Conservation (phyloP, 2,329 filamentous ascomycete genomes). For the Kalmusia sp. region DNA sequence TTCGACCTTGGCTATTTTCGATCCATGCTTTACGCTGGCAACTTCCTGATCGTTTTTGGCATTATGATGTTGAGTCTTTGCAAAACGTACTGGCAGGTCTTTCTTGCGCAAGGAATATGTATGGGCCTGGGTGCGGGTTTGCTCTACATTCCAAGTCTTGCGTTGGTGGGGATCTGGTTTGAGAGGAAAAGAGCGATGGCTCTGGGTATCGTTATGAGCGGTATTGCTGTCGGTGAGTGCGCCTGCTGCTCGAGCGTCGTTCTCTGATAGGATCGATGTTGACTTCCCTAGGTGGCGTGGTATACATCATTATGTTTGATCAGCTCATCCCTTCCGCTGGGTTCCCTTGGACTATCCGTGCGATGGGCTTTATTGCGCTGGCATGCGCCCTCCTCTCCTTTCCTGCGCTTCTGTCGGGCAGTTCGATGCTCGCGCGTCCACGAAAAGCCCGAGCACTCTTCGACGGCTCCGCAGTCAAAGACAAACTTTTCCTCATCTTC, state of each 20-base stretch:
- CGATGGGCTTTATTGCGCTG: slow-evolving; percentile 44
- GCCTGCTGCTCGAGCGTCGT: no score
- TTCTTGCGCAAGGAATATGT: slow-evolving; percentile 62
- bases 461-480: slow-evolving; percentile 41
- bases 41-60: slow-evolving; percentile 63
- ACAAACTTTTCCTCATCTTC: slow-evolving; percentile 44
- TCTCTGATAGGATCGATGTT: background rate
- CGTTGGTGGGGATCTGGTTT: slow-evolving; percentile 47
- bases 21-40: slow-evolving; percentile 55
- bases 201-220: slow-evolving; percentile 46
- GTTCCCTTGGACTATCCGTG: slow-evolving; percentile 46
- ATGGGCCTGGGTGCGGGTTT: slow-evolving; percentile 49
- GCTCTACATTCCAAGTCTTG: slow-evolving; percentile 46
- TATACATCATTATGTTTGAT: slow-evolving; percentile 48
- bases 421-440: slow-evolving; percentile 27
- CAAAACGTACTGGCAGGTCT: slow-evolving; percentile 61
- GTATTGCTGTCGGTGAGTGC: slow-evolving; percentile 45
- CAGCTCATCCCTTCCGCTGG: slow-evolving; percentile 30
- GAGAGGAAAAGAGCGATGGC: slow-evolving; percentile 40
- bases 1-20: slow-evolving; percentile 58
- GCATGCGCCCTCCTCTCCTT: slow-evolving; percentile 39
- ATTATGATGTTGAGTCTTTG: slow-evolving; percentile 69
- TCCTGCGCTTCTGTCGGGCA: slow-evolving; percentile 43
- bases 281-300: slow-evolving; percentile 37
- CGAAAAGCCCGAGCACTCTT: slow-evolving; percentile 42